Evolutionary conservation across 495 filamentous ascomycete genomes (phyloP).

Genomic region (Lepidopterella palustris): DNA sequence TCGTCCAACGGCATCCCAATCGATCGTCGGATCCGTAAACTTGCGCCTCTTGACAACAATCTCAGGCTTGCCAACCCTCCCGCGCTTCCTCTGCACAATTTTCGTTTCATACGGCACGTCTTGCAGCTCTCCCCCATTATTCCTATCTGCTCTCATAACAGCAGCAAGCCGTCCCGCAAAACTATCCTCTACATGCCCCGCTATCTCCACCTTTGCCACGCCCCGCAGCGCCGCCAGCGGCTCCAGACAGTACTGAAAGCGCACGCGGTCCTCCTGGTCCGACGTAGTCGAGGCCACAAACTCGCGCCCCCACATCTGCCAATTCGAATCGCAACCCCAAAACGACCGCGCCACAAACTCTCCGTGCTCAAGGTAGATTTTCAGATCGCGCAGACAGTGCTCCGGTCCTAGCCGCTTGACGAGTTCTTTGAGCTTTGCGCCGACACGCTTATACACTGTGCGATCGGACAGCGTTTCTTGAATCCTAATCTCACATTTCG

Average conservation of each 20-base stretch:
- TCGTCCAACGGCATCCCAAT: too few species aligned
- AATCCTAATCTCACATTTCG: neutral
- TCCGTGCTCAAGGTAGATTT: neutral
- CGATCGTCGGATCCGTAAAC: too few species aligned
- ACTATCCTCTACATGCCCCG: neutral
- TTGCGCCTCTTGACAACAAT: too few species aligned
- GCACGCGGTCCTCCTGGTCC: neutral
- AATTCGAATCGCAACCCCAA: neutral
- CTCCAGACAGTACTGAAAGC: neutral
- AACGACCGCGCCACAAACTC: neutral
- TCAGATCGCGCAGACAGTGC: neutral
- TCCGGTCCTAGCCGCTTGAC: neutral
- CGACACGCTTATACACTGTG: neutral
- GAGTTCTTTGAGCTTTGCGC: neutral
- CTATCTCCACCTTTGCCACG: neutral
- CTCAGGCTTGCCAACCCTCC: too few species aligned
- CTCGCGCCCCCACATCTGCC: neutral
- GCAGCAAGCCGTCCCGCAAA: neutral
- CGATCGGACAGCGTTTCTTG: too few species aligned
- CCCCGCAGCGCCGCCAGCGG: neutral
- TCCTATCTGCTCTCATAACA: neutral
- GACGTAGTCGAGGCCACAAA: neutral
- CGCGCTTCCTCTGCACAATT: too few species aligned
- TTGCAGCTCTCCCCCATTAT: neutral
- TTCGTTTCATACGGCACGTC: too few species aligned